phyloP scores from a whole-genome alignment of 2,329 filamentous ascomycete genomes.

The Penicillium brevicompactum region DNA sequence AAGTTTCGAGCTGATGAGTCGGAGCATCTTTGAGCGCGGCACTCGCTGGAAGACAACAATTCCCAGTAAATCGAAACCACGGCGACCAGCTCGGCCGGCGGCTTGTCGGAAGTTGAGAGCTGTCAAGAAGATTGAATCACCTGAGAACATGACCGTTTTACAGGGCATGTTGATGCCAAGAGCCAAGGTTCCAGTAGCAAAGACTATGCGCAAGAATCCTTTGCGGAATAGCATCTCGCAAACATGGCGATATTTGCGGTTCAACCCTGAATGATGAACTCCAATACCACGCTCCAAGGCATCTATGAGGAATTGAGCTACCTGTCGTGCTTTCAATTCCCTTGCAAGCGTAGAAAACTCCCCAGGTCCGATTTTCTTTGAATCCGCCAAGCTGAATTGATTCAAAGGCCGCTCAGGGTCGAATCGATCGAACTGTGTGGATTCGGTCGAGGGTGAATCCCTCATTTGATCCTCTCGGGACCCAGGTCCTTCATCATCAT shows the following conservation, averaged over 20 bases:
- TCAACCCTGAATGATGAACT: slow-evolving; percentile 79
- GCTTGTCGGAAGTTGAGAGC: slow-evolving; percentile 76
- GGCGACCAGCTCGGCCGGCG: slow-evolving; percentile 74
- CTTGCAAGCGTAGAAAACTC: slow-evolving; percentile 61
- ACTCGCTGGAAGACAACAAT: slow-evolving; percentile 79
- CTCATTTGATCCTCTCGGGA: slow-evolving; percentile 58
- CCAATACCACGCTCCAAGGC: slow-evolving; percentile 70
- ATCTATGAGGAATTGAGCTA: slow-evolving; percentile 54
- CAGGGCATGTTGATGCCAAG: slow-evolving; percentile 84
- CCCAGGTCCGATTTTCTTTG: slow-evolving; percentile 61
- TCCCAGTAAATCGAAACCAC: slow-evolving; percentile 78
- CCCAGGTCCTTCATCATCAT: slow-evolving; percentile 45
- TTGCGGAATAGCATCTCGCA: slow-evolving; percentile 54
- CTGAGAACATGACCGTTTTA: slow-evolving; percentile 76
- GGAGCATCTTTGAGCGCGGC: slow-evolving; percentile 60
- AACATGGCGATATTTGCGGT: slow-evolving; percentile 70
- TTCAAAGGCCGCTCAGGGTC: slow-evolving; percentile 63
- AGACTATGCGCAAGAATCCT: slow-evolving; percentile 69
- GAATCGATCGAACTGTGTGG: slow-evolving; percentile 64
- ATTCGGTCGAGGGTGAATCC: slow-evolving; percentile 59
- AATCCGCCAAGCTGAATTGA: slow-evolving; percentile 58
- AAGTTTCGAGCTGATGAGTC: slow-evolving; percentile 71
- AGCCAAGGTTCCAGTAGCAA: slow-evolving; percentile 75
- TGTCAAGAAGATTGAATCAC: slow-evolving; percentile 72
- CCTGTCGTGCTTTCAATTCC: slow-evolving; percentile 54